These are phyloP conservation scores for Nemania sp. DNA, from an alignment of 2,329 filamentous ascomycete genomes.

Conservation along the genomic window DNA sequence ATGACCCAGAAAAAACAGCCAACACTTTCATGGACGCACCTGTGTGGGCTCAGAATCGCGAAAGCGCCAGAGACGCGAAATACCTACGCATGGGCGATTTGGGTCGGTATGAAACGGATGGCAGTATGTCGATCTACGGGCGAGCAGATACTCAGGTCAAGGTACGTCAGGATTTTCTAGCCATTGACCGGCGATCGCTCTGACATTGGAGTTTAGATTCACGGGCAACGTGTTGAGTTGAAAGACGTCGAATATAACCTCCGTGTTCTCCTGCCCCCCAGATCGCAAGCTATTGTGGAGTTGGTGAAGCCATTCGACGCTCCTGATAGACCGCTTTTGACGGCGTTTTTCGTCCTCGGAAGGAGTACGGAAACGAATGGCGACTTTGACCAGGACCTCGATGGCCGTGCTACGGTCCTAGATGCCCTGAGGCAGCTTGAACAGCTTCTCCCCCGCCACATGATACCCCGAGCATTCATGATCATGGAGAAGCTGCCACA, in stretches of 20 bases:
- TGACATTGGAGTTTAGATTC: constrained; percentile 5
- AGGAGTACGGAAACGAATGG: neutral
- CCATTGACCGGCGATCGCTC: neutral
- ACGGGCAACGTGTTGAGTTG: constrained; percentile 7
- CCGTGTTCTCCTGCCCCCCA: neutral
- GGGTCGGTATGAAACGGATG: constrained; percentile 6
- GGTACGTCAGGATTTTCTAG: neutral
- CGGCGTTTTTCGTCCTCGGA: neutral
- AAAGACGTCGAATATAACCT: constrained; percentile 9
- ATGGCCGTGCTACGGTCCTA: neutral
- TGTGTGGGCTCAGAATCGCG: constrained; percentile 1
- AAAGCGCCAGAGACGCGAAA: constrained; percentile 1
- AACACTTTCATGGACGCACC: constrained; percentile 8
- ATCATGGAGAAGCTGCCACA: constrained; percentile 7
- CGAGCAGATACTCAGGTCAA: constrained; percentile 6
- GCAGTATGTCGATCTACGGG: constrained; percentile 8
- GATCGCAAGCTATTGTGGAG: neutral
- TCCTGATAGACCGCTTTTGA: constrained; percentile 4
- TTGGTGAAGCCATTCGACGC: constrained; percentile 6
- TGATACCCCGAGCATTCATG: constrained; percentile 4
- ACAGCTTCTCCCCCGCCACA: constrained; percentile 5
- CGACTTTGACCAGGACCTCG: neutral
- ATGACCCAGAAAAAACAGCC: constrained; percentile 6
- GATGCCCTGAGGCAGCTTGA: constrained; percentile 1
- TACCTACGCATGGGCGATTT: constrained; percentile 8